phyloP scores from a whole-genome alignment of 2,329 filamentous ascomycete genomes.

The Fusarium pininemorale region DNA sequence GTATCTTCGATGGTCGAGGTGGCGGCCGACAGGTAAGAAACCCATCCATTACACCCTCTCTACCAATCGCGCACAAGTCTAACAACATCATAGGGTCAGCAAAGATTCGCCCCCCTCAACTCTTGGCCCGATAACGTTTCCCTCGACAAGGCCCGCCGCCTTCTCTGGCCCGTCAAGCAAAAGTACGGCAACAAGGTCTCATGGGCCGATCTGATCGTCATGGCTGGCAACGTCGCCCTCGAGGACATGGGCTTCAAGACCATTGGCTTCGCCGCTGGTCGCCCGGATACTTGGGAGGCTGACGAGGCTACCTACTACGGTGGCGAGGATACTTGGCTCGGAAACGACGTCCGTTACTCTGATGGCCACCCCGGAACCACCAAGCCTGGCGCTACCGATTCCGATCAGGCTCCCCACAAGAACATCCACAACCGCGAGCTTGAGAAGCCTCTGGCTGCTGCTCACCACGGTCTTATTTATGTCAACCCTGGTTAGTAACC shows the following conservation, averaged over 20 bases:
- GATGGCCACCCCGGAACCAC: constrained; percentile 56
- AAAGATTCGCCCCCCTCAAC: constrained; percentile 85
- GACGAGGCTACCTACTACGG: constrained; percentile 84
- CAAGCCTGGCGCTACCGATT: constrained; percentile 25
- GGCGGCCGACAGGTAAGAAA: constrained; percentile 67
- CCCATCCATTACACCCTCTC: neutral
- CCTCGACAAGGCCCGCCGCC: constrained; percentile 82
- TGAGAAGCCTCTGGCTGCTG: constrained; percentile 72
- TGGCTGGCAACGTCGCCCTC: constrained; percentile 79
- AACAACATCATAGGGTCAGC: constrained; percentile 63
- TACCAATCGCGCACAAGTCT: neutral
- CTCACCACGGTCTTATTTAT: constrained; percentile 59
- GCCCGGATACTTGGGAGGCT: constrained; percentile 77
- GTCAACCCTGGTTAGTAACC: constrained; percentile 10
- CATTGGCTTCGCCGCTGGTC: constrained; percentile 78
- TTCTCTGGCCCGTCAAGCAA: constrained; percentile 82
- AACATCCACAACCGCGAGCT: constrained; percentile 70
- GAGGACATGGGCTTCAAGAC: constrained; percentile 81
- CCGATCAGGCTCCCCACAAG: constrained; percentile 7
- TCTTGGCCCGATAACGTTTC: constrained; percentile 82
- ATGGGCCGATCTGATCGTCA: constrained; percentile 77
- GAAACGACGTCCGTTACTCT: constrained; percentile 80
- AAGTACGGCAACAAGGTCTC: constrained; percentile 87
- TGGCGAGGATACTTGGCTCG: constrained; percentile 75
- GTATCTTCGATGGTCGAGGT: constrained; percentile 77